Evolutionary conservation across 352 stramenopile species (phyloP).

Genomic region (Plasmopara viticola): DNA sequence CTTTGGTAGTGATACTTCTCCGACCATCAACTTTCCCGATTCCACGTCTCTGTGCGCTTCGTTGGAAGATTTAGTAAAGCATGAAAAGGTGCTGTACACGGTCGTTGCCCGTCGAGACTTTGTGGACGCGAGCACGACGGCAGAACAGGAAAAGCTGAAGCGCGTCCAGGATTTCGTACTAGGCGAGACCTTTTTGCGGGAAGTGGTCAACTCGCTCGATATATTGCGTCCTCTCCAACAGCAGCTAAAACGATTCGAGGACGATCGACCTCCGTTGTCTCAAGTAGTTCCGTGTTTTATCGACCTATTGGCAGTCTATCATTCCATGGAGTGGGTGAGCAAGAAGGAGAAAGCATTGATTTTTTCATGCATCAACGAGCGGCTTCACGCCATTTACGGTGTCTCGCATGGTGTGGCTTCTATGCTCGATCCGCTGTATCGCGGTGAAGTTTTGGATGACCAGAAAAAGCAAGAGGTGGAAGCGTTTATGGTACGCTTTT

Average conservation of each 20-base stretch:
- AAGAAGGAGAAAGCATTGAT: constrained; percentile 76
- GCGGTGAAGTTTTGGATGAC: constrained; percentile 43
- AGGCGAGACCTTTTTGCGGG: constrained; percentile 50
- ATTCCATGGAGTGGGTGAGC: constrained; percentile 52
- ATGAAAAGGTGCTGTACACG: constrained; percentile 44
- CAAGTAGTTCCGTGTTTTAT: constrained; percentile 47
- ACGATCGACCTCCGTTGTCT: constrained; percentile 36
- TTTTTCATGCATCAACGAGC: constrained; percentile 52
- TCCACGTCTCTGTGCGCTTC: constrained; percentile 27
- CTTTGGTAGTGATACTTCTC: constrained; percentile 9
- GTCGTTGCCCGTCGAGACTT: constrained; percentile 58
- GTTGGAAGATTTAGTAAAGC: constrained; percentile 43
- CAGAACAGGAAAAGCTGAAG: constrained; percentile 42
- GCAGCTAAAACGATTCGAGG: constrained; percentile 42
- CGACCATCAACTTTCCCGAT: constrained; percentile 19
- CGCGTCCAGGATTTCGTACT: constrained; percentile 64
- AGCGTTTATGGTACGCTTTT: constrained; percentile 44
- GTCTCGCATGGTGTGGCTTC: constrained; percentile 55
- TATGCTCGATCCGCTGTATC: constrained; percentile 48
- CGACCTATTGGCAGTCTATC: constrained; percentile 40
- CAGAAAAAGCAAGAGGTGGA: constrained; percentile 39
- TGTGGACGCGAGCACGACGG: constrained; percentile 30
- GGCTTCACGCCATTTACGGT: constrained; percentile 58
- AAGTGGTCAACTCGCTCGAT: constrained; percentile 49
- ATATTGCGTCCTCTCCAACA: constrained; percentile 52